phyloP scores from a whole-genome alignment of 225 moss, liverwort and hornwort species.

The Straminergon stramineum region DNA sequence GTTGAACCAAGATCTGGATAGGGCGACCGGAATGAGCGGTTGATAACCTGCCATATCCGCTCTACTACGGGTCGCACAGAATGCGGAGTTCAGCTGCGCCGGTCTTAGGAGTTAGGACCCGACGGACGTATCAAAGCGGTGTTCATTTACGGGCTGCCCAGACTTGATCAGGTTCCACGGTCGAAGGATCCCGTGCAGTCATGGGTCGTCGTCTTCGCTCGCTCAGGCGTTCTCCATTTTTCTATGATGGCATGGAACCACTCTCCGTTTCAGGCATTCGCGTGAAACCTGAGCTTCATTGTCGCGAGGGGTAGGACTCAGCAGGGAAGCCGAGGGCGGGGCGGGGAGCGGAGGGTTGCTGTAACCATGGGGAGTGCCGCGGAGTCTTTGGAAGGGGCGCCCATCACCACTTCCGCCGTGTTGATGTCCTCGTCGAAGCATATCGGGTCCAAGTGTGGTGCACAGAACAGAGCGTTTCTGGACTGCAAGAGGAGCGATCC shows the following conservation, averaged over 20 bases:
- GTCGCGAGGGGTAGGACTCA: background rate
- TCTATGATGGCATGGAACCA: too few relatives aligned
- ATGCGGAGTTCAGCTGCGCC: background rate
- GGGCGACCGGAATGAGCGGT: constrained; percentile 2
- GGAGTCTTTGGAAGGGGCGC: constrained; percentile 33
- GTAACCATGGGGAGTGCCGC: constrained; percentile 10
- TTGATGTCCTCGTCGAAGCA: constrained; percentile 83
- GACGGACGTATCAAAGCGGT: background rate
- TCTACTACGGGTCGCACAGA: too few relatives aligned
- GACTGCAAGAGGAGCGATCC: constrained; percentile 83
- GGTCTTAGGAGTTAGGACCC: background rate
- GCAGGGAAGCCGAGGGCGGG: background rate
- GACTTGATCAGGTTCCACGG: background rate
- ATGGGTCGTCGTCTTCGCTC: background rate
- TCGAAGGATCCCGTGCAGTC: background rate
- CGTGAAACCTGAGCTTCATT: background rate
- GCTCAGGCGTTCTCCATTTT: too few relatives aligned
- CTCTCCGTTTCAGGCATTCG: background rate
- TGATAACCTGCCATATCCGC: background rate
- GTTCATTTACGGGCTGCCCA: background rate
- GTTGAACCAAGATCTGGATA: constrained; percentile 10
- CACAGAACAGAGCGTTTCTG: constrained; percentile 79
- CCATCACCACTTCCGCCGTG: constrained; percentile 81
- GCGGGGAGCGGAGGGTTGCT: background rate
- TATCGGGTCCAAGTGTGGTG: constrained; percentile 63